Conservation (phyloP, 495 filamentous ascomycete genomes). For the Bathelium albidoporum region DNA sequence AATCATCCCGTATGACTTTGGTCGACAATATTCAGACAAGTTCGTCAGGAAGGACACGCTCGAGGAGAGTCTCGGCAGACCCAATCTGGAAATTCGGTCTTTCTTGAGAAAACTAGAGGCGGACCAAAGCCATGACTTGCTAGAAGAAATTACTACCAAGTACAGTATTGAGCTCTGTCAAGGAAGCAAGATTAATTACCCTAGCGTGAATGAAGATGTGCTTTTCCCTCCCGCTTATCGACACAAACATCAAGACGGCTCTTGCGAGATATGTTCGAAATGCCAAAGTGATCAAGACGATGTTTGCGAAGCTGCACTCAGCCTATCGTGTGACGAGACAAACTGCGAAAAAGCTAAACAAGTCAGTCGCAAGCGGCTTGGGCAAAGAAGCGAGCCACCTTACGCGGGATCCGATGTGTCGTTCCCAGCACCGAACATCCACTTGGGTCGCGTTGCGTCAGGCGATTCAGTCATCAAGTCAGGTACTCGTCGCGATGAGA, state of each 20-base stretch:
- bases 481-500: constrained; percentile 14
- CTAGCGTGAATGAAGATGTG: not conserved
- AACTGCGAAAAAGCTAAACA: not conserved
- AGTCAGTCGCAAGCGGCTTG: not conserved
- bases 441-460: constrained; percentile 33
- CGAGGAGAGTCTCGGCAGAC: not conserved
- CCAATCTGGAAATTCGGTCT: not conserved
- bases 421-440: constrained; percentile 15
- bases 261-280: not conserved
- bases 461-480: constrained; percentile 28
- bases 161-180: not conserved
- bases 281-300: constrained; percentile 6
- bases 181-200: not conserved
- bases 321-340: constrained; percentile 4
- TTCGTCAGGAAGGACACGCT: not conserved
- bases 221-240: not conserved
- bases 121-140: not conserved
- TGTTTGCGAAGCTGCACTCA: constrained; percentile 2
- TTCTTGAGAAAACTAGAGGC: not conserved
- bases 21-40: constrained; percentile 5
- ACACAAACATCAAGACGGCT: constrained; percentile 1
- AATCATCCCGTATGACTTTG: constrained; percentile 10
- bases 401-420: not conserved
- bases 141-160: not conserved
- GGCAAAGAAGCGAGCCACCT: not conserved